Evolutionary conservation across 805 yeast species (phyloP).

Genomic region (Kazachstania bromeliacearum): DNA sequence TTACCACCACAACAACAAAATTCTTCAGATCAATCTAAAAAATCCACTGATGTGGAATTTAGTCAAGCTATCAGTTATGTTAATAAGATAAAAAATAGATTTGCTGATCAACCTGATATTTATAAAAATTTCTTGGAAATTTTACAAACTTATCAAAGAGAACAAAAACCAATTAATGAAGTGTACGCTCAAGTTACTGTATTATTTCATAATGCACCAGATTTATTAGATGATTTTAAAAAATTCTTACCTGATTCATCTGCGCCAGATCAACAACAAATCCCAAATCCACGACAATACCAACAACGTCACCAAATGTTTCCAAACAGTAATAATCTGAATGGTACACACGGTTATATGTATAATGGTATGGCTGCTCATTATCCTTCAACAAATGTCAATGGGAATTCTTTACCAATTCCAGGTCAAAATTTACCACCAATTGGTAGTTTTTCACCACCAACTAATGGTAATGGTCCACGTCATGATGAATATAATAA

Average conservation of each 20-base stretch:
- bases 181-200: slow-evolving; percentile 90
- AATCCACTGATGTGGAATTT: slow-evolving; percentile 73
- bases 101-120: slow-evolving; percentile 88
- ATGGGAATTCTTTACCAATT: neutral
- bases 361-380: slow-evolving; percentile 5
- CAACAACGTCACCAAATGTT: slow-evolving; percentile 4
- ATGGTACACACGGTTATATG: neutral
- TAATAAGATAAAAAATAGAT: slow-evolving; percentile 89
- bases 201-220: slow-evolving; percentile 88
- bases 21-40: slow-evolving; percentile 7
- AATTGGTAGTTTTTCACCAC: slow-evolving; percentile 32
- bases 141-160: slow-evolving; percentile 92
- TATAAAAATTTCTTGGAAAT: slow-evolving; percentile 92
- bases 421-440: slow-evolving; percentile 28
- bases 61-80: slow-evolving; percentile 96
- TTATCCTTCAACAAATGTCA: slow-evolving; percentile 2
- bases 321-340: neutral
- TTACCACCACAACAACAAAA: slow-evolving; percentile 12
- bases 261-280: slow-evolving; percentile 20
- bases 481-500: slow-evolving; percentile 8
- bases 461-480: slow-evolving; percentile 25
- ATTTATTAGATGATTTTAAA: slow-evolving; percentile 85
- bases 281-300: slow-evolving; percentile 14
- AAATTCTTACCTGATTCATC: slow-evolving; percentile 79
- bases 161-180: slow-evolving; percentile 88